Conservation (phyloP, 2,329 filamentous ascomycete species). For the Phialocephala sp. region DNA sequence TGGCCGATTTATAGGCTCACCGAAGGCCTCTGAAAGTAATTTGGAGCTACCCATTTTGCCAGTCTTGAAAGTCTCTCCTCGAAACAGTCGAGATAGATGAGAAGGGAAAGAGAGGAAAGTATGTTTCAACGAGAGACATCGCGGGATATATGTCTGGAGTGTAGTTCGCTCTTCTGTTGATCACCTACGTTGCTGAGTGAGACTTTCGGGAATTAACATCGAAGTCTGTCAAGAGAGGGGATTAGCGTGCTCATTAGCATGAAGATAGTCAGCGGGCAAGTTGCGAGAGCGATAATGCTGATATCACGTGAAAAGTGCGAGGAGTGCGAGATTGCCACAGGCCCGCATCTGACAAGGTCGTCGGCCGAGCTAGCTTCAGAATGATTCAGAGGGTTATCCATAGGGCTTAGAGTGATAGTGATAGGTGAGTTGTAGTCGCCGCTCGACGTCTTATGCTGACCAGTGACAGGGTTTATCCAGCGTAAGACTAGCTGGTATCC, state of each 20-base stretch:
- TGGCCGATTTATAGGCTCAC: slow-evolving; percentile 1
- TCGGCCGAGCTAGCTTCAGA: neutral
- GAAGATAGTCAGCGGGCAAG: neutral
- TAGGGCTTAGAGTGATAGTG: neutral
- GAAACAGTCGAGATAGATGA: neutral
- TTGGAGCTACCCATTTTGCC: neutral
- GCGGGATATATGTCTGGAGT: neutral
- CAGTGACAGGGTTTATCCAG: neutral
- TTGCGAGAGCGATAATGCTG: slow-evolving; percentile 3
- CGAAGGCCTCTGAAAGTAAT: slow-evolving; percentile 8
- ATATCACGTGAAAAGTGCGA: neutral
- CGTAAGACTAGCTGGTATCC: no score
- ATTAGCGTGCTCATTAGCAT: slow-evolving; percentile 1
- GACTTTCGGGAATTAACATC: neutral
- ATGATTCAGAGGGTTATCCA: neutral
- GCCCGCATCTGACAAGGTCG: neutral
- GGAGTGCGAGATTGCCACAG: neutral
- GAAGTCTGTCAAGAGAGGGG: neutral
- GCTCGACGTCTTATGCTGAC: neutral
- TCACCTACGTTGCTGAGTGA: slow-evolving; percentile 6
- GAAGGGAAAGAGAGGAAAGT: neutral
- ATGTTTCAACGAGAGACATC: neutral
- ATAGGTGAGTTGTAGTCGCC: neutral
- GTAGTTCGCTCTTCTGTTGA: neutral
- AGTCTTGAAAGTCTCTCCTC: neutral